Evolutionary conservation across 2,329 filamentous ascomycete genomes (phyloP), one percentile per base, ranked within the genome.

Genomic region (Fusarium nygamai): DNA sequence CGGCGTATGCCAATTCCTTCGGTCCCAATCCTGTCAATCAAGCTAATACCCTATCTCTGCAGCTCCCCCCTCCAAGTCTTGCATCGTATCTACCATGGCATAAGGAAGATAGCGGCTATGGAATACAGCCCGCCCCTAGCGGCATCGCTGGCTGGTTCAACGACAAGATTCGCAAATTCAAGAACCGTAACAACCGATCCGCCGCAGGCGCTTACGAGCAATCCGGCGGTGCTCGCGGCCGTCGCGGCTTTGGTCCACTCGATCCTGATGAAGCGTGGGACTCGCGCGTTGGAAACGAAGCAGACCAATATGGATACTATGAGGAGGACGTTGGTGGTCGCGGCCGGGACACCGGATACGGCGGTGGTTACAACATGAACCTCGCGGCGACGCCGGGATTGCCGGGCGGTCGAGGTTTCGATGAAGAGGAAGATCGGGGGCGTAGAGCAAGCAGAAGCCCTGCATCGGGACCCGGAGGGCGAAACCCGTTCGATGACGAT

Each of bases 201-300:
- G 92, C 92, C 0, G 86, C 88, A 4, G 93, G 93, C 73, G 92
- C 92, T 53, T 95, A 94, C 85, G 93, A 95, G 78, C 84, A 94
- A 77, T 84, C 88, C 67, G 82, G 81, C 58, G 82, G 82, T 62
- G 78, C 78, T 39, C 84, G 84, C 51, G 84, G 85, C 63, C 86
- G 87, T 62, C 83, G 89, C 61, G 90, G 90, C 29, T 92, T 93
- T 81, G 90, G 91, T 4, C 86, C 91, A 8, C 87, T 94, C 51
- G 94, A 96, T 78, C 93, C 93, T 3, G 94, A 97, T 80, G 93
- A 95, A 79, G 93, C 94, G 5, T 97, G 94, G 94, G 94, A 96
- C 83, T 84, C 93, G 72, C 87, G 93, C 68, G 93, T 97, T 9
- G 93, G 93, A 66, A 87, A 91, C 76, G 93, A 95, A 81, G 90